phyloP scores from a whole-genome alignment of 306 rosid genomes.

The Trichosanthes cucumerina region DNA sequence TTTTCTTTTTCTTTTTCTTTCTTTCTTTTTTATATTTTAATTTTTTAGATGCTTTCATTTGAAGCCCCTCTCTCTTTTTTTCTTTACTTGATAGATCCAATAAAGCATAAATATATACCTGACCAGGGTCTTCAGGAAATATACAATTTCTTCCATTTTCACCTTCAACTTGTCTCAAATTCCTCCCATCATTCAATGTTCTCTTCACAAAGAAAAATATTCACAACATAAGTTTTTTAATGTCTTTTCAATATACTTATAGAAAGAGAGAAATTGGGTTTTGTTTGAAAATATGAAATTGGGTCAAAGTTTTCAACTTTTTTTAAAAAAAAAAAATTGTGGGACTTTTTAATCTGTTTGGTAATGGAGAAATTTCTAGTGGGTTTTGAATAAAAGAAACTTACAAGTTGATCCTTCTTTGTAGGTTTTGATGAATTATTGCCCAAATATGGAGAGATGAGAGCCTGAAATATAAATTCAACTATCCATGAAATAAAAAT shows the following conservation, averaged over 20 bases:
- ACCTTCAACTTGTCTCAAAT: slow-evolving; percentile 17
- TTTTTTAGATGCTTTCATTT: slow-evolving; percentile 19
- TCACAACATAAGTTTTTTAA: background rate
- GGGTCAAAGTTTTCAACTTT: background rate
- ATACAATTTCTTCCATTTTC: slow-evolving; percentile 17
- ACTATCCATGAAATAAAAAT: background rate
- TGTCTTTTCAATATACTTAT: background rate
- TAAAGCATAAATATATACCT: slow-evolving; percentile 31
- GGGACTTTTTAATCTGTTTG: background rate
- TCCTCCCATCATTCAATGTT: slow-evolving; percentile 16
- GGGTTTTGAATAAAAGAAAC: background rate
- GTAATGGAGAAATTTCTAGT: background rate
- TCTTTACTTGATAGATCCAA: slow-evolving; percentile 30
- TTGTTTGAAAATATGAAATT: background rate
- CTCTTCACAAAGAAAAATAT: background rate
- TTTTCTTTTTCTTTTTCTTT: background rate
- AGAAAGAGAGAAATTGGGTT: background rate
- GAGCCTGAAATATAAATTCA: slow-evolving; percentile 40
- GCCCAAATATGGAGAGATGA: slow-evolving; percentile 8
- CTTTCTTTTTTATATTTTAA: background rate
- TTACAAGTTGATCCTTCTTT: background rate
- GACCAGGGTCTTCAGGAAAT: slow-evolving; percentile 33
- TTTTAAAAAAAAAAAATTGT: too few species aligned
- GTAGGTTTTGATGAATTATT: background rate
- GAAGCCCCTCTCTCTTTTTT: background rate